Base-by-base conservation (phyloP, 2,329 filamentous ascomycete species). In the Paramyrothecium roridum region DNA sequence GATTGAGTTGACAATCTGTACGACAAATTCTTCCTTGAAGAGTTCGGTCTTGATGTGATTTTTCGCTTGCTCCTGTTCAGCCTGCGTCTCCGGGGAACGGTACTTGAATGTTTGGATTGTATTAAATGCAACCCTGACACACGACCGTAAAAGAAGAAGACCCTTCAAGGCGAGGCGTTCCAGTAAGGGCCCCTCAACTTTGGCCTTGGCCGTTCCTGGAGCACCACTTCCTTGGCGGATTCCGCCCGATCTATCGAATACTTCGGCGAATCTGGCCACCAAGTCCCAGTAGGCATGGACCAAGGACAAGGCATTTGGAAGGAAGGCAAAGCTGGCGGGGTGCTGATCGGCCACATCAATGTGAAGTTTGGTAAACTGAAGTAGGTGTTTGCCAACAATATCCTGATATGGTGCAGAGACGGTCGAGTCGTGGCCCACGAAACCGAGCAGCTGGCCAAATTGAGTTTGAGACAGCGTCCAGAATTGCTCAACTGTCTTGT, bases 331-430 rank as follows among this genome's bases (percentile, higher is more conserved):
- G 54, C 91, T 90, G 3, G 89, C 87, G 1, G 93, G 86, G 68
- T 96, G 92, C 6, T 80, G 76, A 51, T 85, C 84, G 1, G 91
- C 86, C 87, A 98, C 93, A 54, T 91, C 87, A 43, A 96, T 80
- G 68, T 98, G 95, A 3, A 99, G 77, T 72, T 98, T 99, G 3
- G 93, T 87, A 51, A 98, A 87, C 67, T 98, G 93, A 46, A 97
- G 75, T 2, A 96, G 78, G 67, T 97, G 93, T 67, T 92, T 96
- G 61, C 90, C 89, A n/a, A 96, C 76, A 22, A 88, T 67, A 37
- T 81, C 82, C 56, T 83, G 82, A 22, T 85, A 80, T 3, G 75
- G 71, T 3, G 78, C 70, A 2, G 87, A 73, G 3, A 83, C 70
- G 7, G 76, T 73, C n/a, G 79, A 80, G 51, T 84, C 80, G 46